Evolutionary conservation across 495 filamentous ascomycete species (phyloP).

Genomic region (Penicillium subrubescens): DNA sequence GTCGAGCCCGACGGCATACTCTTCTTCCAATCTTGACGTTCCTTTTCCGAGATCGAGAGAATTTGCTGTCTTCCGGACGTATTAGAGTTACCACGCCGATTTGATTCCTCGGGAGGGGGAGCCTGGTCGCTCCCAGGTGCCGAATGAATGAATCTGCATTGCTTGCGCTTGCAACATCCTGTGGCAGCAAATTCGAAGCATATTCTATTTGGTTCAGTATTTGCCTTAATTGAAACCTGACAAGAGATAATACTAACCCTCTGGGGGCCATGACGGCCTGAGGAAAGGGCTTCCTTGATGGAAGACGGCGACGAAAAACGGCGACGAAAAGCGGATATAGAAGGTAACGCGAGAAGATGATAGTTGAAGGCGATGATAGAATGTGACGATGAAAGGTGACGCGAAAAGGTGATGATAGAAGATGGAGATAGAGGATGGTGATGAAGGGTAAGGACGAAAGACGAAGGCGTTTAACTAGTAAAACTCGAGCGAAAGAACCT

Average conservation of each 20-base stretch:
- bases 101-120: neutral
- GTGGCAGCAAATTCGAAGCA: neutral
- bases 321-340: neutral
- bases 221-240: neutral
- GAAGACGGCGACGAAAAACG: too few relatives aligned
- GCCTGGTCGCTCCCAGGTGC: neutral
- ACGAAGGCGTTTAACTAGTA: neutral
- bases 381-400: too few relatives aligned
- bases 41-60: neutral
- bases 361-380: too few relatives aligned
- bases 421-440: neutral
- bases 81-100: neutral
- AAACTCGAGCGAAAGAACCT: neutral
- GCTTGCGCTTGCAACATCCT: neutral
- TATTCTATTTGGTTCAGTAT: neutral
- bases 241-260: neutral
- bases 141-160: neutral
- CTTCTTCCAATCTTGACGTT: neutral
- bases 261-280: neutral
- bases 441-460: too few relatives aligned
- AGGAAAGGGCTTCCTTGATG: neutral
- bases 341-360: neutral
- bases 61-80: neutral
- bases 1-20: neutral
- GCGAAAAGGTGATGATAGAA: neutral